phyloP scores from a whole-genome alignment of 2,329 filamentous ascomycete genomes.

The Chrysoporthe cubensis region DNA sequence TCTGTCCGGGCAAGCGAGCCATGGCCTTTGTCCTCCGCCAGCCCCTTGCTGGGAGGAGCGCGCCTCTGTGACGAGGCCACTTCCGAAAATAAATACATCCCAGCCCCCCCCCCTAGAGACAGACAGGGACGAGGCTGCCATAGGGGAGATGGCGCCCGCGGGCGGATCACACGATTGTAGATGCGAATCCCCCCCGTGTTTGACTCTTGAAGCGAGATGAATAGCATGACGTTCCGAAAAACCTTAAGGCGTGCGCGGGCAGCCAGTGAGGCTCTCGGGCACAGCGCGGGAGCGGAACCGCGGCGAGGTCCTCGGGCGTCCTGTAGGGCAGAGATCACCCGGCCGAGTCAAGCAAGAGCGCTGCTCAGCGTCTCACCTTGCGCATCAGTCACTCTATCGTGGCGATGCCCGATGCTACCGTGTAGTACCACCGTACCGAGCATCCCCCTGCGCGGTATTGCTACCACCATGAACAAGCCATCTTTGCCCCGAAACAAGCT shows the following conservation, averaged over 20 bases:
- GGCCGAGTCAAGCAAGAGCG: constrained; percentile 15
- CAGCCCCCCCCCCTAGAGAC: neutral
- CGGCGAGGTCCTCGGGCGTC: neutral
- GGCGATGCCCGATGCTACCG: constrained; percentile 11
- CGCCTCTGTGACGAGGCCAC: neutral
- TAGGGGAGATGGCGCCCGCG: neutral
- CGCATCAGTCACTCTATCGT: constrained; percentile 24
- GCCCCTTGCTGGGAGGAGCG: neutral
- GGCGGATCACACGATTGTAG: neutral
- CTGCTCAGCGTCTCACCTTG: constrained; percentile 20
- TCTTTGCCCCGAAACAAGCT: neutral
- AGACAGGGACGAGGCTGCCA: neutral
- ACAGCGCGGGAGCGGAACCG: neutral
- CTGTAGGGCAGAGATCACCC: constrained; percentile 3
- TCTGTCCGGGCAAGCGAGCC: too few species aligned
- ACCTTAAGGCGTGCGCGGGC: neutral
- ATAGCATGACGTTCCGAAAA: neutral
- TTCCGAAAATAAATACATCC: neutral
- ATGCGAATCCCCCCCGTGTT: neutral
- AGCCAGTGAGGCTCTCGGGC: too few species aligned
- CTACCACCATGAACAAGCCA: neutral
- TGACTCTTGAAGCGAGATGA: constrained; percentile 2
- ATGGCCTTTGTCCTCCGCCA: neutral
- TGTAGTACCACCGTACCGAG: neutral
- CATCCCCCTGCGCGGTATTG: neutral